Base-by-base conservation (phyloP, 805 yeast species). In the Starmera dryadoides region DNA sequence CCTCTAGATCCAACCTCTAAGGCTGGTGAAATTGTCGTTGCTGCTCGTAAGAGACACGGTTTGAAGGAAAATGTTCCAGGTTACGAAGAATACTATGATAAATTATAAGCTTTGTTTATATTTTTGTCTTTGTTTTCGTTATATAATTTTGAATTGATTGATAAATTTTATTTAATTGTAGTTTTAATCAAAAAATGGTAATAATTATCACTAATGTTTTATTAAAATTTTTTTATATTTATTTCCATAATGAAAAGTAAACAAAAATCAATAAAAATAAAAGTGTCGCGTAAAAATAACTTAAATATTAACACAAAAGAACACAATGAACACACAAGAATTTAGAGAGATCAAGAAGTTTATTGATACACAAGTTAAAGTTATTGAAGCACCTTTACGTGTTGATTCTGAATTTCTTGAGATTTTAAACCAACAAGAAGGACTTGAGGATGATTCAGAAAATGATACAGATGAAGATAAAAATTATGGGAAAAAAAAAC, bases 71-170 rank as follows among this genome's bases (percentile, higher is more conserved):
- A 69, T 61, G 96, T 91, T 72, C 98, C 98, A 76, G 96, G 94
- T 70, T 93, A 91, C 86, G 96, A 87, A 78, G 97, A 93, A 78
- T 93, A 87, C 85, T 89, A 89, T 75, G 94, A 84, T 73, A 84
- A 83, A 73, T 81, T 84, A 73, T 84, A 81, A 53, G 55, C 34
- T 22, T 42, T 15, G 26, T 37, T 19, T 22, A 22, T 22, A 22
- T 22, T 10, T 22, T 22, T 22, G 25, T 22, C 25, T 22, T 22
- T 22, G 25, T 22, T 28, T 28, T 28, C 16, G 30, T 12, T 28
- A 28, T 12, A 12, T 6, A 7, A 14, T 14, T 30, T 30, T 30
- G 18, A 8, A 14, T 15, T 30, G 25, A 22, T 10, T 22, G 25
- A 22, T 22, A 22, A 22, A 22, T 22, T n/a, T n/a, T n/a, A n/a